These are phyloP conservation scores for Kwoniella europaea DNA, from an alignment of 768 basidiomycete genomes.

Conservation along the genomic window DNA sequence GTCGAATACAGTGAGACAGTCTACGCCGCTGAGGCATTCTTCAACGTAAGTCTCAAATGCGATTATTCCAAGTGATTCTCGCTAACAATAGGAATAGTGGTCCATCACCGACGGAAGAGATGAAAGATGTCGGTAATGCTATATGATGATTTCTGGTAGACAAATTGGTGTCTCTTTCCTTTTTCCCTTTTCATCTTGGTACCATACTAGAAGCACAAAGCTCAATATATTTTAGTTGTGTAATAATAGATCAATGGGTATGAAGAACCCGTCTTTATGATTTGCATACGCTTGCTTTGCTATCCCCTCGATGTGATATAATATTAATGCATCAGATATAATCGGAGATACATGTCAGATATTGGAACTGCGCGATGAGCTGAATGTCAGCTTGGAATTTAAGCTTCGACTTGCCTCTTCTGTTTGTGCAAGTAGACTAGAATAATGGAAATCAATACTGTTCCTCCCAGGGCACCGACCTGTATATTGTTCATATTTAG, in stretches of 20 bases:
- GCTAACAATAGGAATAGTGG: neutral
- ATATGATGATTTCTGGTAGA: constrained; percentile 1
- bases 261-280: neutral
- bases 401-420: neutral
- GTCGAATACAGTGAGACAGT: constrained; percentile 11
- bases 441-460: neutral
- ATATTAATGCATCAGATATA: constrained; percentile 1
- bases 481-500: neutral
- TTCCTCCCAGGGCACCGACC: neutral
- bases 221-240: constrained; percentile 9
- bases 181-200: neutral
- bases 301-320: neutral
- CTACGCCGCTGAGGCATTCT: constrained; percentile 32
- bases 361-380: neutral
- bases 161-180: neutral
- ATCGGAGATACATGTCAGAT: neutral
- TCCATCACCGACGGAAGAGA: constrained; percentile 8
- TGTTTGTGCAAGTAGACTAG: constrained; percentile 1
- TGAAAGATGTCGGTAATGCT: constrained; percentile 17
- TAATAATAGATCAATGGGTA: neutral
- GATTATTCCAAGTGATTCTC: neutral
- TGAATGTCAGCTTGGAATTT: neutral
- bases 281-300: neutral
- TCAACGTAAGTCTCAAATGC: constrained; percentile 28
- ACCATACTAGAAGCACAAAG: neutral